Conservation (phyloP, 768 basidiomycete species). For the Terana coerulea region DNA sequence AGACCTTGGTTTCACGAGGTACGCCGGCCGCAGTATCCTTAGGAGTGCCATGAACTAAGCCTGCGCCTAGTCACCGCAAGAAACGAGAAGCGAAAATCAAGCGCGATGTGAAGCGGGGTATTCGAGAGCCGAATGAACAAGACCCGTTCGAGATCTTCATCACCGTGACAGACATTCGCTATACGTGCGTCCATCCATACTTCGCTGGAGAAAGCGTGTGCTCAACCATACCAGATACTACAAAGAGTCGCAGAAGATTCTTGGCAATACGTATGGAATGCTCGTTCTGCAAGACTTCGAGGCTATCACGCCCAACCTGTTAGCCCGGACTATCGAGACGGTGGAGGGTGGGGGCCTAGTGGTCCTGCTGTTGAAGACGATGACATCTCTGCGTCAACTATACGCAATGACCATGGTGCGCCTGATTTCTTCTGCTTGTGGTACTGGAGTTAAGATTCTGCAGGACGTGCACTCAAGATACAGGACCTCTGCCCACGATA, state of each 20-base stretch:
- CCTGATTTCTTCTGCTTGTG: neutral
- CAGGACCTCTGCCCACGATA: slow-evolving; percentile 85
- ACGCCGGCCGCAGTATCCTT: slow-evolving; percentile 23
- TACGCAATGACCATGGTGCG: slow-evolving; percentile 84
- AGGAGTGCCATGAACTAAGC: neutral
- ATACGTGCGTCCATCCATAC: slow-evolving; percentile 64
- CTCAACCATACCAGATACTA: slow-evolving; percentile 56
- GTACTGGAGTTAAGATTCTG: neutral
- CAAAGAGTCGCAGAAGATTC: slow-evolving; percentile 94
- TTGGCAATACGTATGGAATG: slow-evolving; percentile 98
- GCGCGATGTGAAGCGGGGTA: slow-evolving; percentile 90
- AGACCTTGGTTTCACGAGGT: slow-evolving; percentile 94
- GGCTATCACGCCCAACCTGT: slow-evolving; percentile 94
- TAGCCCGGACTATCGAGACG: slow-evolving; percentile 96
- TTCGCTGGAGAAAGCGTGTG: neutral
- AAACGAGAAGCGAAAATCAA: slow-evolving; percentile 97
- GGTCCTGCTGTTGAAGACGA: slow-evolving; percentile 88
- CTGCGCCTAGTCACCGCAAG: slow-evolving; percentile 76
- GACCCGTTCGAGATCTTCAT: slow-evolving; percentile 98
- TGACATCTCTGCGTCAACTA: slow-evolving; percentile 90
- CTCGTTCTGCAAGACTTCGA: slow-evolving; percentile 97
- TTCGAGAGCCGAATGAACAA: slow-evolving; percentile 92
- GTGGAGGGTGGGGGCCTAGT: slow-evolving; percentile 94
- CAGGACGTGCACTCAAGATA: slow-evolving; percentile 97
- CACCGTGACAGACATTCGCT: slow-evolving; percentile 97